phyloP scores from a whole-genome alignment of 2,329 filamentous ascomycete genomes.

The Xylaria sp. region DNA sequence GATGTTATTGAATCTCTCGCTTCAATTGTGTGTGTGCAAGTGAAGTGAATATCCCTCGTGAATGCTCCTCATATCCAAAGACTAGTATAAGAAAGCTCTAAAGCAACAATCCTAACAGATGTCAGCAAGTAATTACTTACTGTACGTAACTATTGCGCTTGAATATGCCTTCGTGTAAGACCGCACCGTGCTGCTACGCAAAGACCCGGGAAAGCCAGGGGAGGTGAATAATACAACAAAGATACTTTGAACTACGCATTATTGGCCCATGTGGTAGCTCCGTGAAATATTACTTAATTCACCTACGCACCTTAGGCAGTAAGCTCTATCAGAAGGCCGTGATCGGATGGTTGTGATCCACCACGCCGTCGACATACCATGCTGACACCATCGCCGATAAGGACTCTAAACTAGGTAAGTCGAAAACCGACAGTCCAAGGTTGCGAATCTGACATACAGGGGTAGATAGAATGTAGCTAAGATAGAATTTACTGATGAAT shows the following conservation, averaged over 20 bases:
- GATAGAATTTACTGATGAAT: background rate
- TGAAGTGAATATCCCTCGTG: background rate
- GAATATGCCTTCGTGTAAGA: background rate
- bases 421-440: background rate
- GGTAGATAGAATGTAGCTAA: background rate
- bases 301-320: background rate
- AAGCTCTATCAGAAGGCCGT: background rate
- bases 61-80: background rate
- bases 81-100: background rate
- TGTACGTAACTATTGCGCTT: no score
- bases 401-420: background rate
- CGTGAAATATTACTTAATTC: background rate
- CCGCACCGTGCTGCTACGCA: background rate
- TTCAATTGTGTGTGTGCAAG: background rate
- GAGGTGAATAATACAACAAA: background rate
- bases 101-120: no score
- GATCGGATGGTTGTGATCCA: conserved; percentile 8
- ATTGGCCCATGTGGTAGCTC: no score
- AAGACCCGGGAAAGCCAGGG: background rate
- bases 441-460: background rate
- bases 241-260: background rate
- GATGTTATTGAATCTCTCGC: background rate
- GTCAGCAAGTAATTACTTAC: background rate
- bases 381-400: background rate
- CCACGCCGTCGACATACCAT: background rate